phyloP scores from a whole-genome alignment of 768 basidiomycete genomes.

The Sporobolomyces phaffii region DNA sequence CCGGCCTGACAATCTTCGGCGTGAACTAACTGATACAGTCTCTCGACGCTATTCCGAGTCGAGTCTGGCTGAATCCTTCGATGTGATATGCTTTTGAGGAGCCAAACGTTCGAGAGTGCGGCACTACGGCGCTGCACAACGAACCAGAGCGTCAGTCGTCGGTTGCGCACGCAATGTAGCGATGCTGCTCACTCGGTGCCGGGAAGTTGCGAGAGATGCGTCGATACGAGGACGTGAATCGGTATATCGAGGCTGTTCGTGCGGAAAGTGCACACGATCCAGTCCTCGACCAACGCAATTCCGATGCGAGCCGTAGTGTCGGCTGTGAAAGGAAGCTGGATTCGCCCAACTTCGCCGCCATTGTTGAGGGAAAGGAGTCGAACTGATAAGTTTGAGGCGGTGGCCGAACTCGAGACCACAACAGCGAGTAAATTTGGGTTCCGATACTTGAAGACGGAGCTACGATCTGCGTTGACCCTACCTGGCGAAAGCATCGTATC shows the following conservation, averaged over 20 bases:
- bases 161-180: too few species aligned
- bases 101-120: neutral
- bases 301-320: neutral
- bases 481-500: conserved; percentile 6
- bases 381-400: neutral
- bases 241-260: neutral
- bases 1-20: too few species aligned
- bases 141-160: too few species aligned
- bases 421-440: neutral
- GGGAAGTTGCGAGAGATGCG: neutral
- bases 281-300: conserved; percentile 4
- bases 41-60: neutral
- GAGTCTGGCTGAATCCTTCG: conserved; percentile 1
- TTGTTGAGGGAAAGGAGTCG: neutral
- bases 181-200: conserved; percentile 1
- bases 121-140: neutral
- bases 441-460: neutral
- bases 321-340: neutral
- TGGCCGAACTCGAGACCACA: neutral
- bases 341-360: neutral
- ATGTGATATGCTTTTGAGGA: neutral
- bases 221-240: neutral
- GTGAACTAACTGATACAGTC: neutral
- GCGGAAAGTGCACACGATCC: conserved; percentile 9
- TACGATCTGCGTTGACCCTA: neutral